phyloP scores from a whole-genome alignment of 163 green algal genomes.

The Trebouxia gelatinosa region DNA sequence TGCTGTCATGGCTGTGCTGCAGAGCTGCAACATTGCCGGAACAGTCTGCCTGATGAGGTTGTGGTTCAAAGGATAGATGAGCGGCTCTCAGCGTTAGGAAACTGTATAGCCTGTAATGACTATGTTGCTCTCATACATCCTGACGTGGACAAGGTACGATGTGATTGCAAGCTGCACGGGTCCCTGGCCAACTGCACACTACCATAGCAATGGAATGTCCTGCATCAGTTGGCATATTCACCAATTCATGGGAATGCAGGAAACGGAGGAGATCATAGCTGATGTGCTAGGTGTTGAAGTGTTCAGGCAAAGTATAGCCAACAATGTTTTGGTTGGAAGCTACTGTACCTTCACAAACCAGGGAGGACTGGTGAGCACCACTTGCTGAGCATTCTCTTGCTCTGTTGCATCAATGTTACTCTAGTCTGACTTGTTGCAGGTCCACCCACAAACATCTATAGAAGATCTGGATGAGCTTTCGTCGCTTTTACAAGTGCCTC shows the following conservation, averaged over 20 bases:
- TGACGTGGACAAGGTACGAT: slow-evolving; percentile 88
- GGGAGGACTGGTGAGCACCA: slow-evolving; percentile 89
- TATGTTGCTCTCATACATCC: slow-evolving; percentile 98
- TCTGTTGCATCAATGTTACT: no score
- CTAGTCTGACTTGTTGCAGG: no score
- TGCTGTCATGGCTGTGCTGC: slow-evolving; percentile 20
- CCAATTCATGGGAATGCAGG: slow-evolving; percentile 37
- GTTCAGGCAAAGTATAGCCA: slow-evolving; percentile 94
- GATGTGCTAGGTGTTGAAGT: slow-evolving; percentile 99
- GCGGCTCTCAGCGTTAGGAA: slow-evolving; percentile 96
- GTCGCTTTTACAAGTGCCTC: slow-evolving; percentile 85
- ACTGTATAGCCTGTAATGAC: slow-evolving; percentile 99
- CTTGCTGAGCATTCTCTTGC: background rate
- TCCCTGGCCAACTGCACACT: background rate
- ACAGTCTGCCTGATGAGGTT: slow-evolving; percentile 95
- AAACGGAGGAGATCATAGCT: slow-evolving; percentile 93
- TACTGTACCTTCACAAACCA: slow-evolving; percentile 95
- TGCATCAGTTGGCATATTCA: background rate
- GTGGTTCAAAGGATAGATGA: slow-evolving; percentile 98
- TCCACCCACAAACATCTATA: slow-evolving; percentile 92
- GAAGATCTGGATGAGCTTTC: slow-evolving; percentile 98
- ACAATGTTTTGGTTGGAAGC: slow-evolving; percentile 93
- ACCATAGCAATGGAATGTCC: background rate
- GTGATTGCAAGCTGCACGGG: background rate
- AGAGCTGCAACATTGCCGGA: slow-evolving; percentile 97